Evolutionary conservation across 805 yeast species (phyloP), one percentile per base, ranked within the genome.

Genomic region (Komagataella kurtzmanii): DNA sequence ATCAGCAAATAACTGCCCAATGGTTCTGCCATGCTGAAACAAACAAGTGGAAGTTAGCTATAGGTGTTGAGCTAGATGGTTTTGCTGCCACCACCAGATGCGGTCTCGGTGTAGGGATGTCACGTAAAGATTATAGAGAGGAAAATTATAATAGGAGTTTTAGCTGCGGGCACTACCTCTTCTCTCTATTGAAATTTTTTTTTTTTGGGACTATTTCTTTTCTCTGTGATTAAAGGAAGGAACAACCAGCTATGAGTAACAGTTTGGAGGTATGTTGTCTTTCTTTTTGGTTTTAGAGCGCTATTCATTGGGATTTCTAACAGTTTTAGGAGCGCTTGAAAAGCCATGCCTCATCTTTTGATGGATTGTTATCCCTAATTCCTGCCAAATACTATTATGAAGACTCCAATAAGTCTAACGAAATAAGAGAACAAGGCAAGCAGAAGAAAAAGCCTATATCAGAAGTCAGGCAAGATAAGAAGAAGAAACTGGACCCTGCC

Each of bases 341-440:
- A 66, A 79, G 80, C 36, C 89, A 85, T 62, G 81, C 93, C 12
- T 71, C 80, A 50, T 88, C 97, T 3, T 91, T 91, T 65, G 88
- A 87, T 63, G 96, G 97, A 21, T 71, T 91, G 50, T 72, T 91
- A 54, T 88, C 97, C 18, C 71, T 91, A 65, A 90, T 91, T 53
- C 97, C 98, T 3, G 96, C 97, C 2, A 88, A 89, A 62, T 89
- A 85, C 62, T 91, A 91, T 65, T 89, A 87, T 64, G 97, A 90
- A 65, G 96, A 86, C 45, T 91, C 87, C 53, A 83, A 91, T 2
- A 81, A 84, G 59, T 8, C 40, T 10, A 30, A 30, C 14, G 40
- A 30, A 30, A 14, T 30, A 30, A 30, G 40, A 30, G 83, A 83
- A 50, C 97, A 91, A 67, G 90, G 97, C 97, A 82, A 83, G 59